Base-by-base conservation (phyloP, 371 early-diverging fungal species). In the Zancudomyces culisetae region DNA sequence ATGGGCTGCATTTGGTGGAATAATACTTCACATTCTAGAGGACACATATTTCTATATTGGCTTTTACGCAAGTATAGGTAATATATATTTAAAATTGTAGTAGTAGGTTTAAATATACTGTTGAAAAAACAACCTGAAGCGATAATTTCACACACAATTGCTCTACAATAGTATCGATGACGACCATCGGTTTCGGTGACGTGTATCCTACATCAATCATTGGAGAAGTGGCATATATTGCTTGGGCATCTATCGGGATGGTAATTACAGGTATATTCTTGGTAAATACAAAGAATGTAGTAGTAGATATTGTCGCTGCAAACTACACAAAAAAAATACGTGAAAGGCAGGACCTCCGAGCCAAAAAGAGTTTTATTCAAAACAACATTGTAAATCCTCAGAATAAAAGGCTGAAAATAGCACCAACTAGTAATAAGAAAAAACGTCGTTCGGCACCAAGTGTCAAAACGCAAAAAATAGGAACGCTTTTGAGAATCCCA, bases 181-280 rank as follows among this genome's bases (percentile, higher is more conserved):
- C 66, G 2, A 66, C 66, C 3, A 66, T 66, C n/a, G 66, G 66
- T 2, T 66, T 67, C 43, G 66, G 66, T 23, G 67, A 66, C 55
- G 54, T 18, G 1, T 55, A 58, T 26, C 59, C 63, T 18, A 59
- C 58, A 21, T 59, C 60, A 24, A 51, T 45, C 13, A 57, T 59
- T 53, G 60, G 60, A 27, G 57, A 67, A 29, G 21, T 47, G 15
- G 39, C 66, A 43, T 54, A 54, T 51, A 48, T 66, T 26, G 22
- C 60, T 35, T 66, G 67, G 51, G 60, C 60, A 1, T 62, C 59
- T 1, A 39, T 68, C 39, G 66, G 66, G 6, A 66, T 66, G 30
- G 49, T 66, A 48, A 57, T 66, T 57, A 64, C 66, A 28, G 66
- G 66, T 54, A 51, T 66, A 26, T 58, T 61, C 59, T 55, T 66